phyloP scores from a whole-genome alignment of 2,329 filamentous ascomycete genomes.

The Beauveria rudraprayagi region DNA sequence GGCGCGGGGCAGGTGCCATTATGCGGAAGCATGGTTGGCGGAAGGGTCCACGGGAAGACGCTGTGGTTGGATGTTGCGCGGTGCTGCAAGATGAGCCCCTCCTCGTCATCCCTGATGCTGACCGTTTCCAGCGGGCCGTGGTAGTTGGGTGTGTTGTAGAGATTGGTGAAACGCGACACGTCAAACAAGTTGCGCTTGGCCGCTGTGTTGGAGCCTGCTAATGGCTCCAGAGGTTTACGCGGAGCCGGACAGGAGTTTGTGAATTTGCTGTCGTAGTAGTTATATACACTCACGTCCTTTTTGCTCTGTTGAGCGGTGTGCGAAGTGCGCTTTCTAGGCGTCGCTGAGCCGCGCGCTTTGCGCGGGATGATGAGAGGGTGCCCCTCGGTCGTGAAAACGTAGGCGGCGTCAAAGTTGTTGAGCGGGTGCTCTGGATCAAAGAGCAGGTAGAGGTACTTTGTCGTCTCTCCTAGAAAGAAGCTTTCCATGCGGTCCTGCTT shows the following conservation, averaged over 20 bases:
- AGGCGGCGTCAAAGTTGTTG: slow-evolving; percentile 77
- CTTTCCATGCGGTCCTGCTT: slow-evolving; percentile 95
- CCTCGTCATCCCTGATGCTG: slow-evolving; percentile 39
- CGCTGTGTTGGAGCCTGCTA: slow-evolving; percentile 73
- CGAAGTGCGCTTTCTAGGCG: background rate
- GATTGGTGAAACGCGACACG: slow-evolving; percentile 72
- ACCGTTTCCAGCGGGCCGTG: slow-evolving; percentile 38
- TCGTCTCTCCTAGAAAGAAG: slow-evolving; percentile 94
- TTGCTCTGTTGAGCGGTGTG: slow-evolving; percentile 15
- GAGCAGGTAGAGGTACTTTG: slow-evolving; percentile 89
- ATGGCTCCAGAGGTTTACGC: slow-evolving; percentile 43
- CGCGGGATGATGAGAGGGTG: slow-evolving; percentile 80
- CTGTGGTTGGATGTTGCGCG: slow-evolving; percentile 66
- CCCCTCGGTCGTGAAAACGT: slow-evolving; percentile 92
- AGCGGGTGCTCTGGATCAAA: slow-evolving; percentile 82
- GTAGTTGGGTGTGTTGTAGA: slow-evolving; percentile 67
- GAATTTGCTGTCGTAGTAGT: slow-evolving; percentile 36
- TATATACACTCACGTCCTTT: slow-evolving; percentile 19
- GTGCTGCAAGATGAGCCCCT: slow-evolving; percentile 30
- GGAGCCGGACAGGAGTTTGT: slow-evolving; percentile 60
- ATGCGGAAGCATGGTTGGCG: slow-evolving; percentile 61
- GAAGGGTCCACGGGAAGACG: slow-evolving; percentile 89
- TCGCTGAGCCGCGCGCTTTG: slow-evolving; percentile 13
- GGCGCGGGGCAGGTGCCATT: slow-evolving; percentile 73
- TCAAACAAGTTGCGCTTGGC: slow-evolving; percentile 79